phyloP scores from a whole-genome alignment of 352 stramenopile species.

The Pythium diclinum region DNA sequence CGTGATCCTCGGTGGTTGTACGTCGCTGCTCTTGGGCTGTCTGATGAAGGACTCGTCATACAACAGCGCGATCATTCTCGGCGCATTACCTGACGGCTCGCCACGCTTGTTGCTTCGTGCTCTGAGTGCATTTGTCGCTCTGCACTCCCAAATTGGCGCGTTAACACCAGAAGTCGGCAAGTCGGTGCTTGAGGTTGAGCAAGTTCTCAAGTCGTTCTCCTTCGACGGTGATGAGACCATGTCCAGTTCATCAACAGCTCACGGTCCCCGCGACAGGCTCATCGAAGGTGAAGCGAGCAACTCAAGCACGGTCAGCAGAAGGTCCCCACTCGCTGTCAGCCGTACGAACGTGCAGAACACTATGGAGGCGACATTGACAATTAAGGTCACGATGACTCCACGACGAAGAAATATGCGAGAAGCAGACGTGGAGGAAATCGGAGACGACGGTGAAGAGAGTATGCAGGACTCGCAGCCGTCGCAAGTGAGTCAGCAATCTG shows the following conservation, averaged over 20 bases:
- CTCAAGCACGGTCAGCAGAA: background rate
- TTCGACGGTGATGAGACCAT: background rate
- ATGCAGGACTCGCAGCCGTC: constrained; percentile 13
- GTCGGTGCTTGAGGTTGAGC: constrained; percentile 67
- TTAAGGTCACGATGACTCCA: constrained; percentile 4
- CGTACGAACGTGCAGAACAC: background rate
- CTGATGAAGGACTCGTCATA: constrained; percentile 52
- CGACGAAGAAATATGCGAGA: background rate
- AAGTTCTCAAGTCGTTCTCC: constrained; percentile 45
- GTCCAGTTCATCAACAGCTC: background rate
- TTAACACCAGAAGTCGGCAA: constrained; percentile 61
- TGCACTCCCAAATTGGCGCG: constrained; percentile 74
- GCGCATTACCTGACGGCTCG: constrained; percentile 41
- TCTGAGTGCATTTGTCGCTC: constrained; percentile 59
- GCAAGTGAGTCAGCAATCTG: constrained; percentile 6
- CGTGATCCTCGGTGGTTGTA: constrained; percentile 67
- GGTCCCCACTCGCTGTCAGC: background rate
- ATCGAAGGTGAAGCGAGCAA: background rate
- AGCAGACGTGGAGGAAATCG: constrained; percentile 10
- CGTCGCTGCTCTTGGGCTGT: constrained; percentile 65
- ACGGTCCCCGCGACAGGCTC: background rate
- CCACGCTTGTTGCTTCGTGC: constrained; percentile 48
- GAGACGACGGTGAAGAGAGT: background rate
- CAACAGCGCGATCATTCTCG: constrained; percentile 40
- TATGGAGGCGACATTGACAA: background rate